Conservation (phyloP, 192 early-diverging fungal genomes). For the Irineochytrium annulatum region DNA sequence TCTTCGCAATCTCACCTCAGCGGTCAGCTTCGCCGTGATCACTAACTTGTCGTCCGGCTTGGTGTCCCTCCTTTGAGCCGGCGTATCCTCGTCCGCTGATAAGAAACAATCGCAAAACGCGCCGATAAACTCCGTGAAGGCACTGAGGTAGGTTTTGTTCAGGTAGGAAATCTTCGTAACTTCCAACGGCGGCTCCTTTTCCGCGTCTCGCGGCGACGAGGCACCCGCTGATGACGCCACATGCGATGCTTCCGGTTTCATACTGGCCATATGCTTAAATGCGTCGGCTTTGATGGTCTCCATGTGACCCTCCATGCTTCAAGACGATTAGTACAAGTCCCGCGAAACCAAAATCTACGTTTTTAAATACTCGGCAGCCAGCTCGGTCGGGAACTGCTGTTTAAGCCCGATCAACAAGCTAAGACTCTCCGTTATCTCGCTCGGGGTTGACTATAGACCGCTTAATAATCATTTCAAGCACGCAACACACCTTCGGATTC, state of each 20-base stretch:
- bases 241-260: neutral
- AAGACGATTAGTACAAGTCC: neutral
- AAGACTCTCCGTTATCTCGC: conserved; percentile 49
- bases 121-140: conserved; percentile 45
- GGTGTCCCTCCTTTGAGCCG: neutral
- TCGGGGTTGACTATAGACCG: conserved; percentile 28
- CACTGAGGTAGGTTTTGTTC: conserved; percentile 38
- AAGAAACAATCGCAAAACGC: conserved; percentile 46
- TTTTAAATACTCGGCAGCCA: conserved; percentile 27
- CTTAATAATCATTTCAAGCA: neutral
- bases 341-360: conserved; percentile 7
- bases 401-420: conserved; percentile 29
- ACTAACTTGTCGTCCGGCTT: neutral
- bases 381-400: conserved; percentile 15
- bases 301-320: conserved; percentile 14
- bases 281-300: neutral
- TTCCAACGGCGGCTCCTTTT: conserved; percentile 8
- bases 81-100: neutral
- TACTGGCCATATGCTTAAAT: conserved; percentile 16
- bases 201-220: conserved; percentile 6
- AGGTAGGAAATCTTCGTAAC: conserved; percentile 23
- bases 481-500: conserved; percentile 20
- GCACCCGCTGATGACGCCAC: neutral
- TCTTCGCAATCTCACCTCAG: conserved; percentile 26
- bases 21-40: conserved; percentile 20